These are phyloP conservation scores for Stygiomarasmius scandens DNA, from an alignment of 1,284 basidiomycete species.

Conservation along the genomic window DNA sequence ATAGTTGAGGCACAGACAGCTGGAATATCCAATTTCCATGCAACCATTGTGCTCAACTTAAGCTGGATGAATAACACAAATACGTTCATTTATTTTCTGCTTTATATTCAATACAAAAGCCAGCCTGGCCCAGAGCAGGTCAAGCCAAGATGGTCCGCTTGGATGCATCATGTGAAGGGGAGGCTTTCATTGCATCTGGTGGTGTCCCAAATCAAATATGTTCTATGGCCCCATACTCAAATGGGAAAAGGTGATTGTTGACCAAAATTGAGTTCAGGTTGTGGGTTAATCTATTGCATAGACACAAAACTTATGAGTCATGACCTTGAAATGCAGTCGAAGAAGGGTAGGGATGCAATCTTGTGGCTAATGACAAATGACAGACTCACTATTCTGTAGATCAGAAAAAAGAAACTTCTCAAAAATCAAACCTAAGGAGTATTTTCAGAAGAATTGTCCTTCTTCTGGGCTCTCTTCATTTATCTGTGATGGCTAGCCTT, in stretches of 20 bases:
- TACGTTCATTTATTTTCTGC: constrained; percentile 23
- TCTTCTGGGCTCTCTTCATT: constrained; percentile 23
- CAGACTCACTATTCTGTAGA: not conserved
- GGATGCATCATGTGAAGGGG: not conserved
- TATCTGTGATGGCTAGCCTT: constrained; percentile 24
- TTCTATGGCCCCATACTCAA: not conserved
- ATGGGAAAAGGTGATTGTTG: not conserved
- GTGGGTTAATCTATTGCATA: too few species aligned
- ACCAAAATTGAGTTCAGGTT: not conserved
- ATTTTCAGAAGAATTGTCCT: constrained; percentile 16
- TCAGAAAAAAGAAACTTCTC: not conserved
- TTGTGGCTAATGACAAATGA: too few species aligned
- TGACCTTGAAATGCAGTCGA: too few species aligned
- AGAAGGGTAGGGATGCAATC: too few species aligned
- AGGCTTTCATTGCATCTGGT: not conserved
- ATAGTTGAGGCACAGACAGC: constrained; percentile 22
- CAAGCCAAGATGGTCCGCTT: not conserved
- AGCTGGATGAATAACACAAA: constrained; percentile 33
- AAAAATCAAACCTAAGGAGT: not conserved
- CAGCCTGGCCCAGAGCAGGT: not conserved
- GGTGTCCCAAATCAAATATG: not conserved
- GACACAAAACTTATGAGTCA: too few species aligned
- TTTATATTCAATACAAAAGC: constrained; percentile 11
- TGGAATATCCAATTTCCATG: constrained; percentile 23
- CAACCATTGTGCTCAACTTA: constrained; percentile 24